phyloP scores from a whole-genome alignment of 768 basidiomycete species.

The Hygrophorus russula region DNA sequence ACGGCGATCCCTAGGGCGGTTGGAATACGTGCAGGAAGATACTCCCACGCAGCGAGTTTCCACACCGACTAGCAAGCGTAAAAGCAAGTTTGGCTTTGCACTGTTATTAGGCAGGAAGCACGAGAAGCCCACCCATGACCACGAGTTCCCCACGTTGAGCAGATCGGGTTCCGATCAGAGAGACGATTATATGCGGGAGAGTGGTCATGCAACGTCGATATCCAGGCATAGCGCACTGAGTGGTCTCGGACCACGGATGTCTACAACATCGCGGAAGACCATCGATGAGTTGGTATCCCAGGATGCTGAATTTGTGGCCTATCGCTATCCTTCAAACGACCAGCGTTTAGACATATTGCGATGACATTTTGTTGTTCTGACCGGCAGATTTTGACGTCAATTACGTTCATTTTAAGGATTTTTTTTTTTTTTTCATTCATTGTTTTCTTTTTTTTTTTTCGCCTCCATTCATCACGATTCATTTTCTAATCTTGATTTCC shows the following conservation, averaged over 20 bases:
- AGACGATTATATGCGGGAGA: slow-evolving; percentile 28
- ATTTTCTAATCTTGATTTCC: too few species aligned
- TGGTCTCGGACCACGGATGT: slow-evolving; percentile 36
- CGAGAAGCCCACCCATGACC: slow-evolving; percentile 23
- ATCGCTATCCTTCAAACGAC: slow-evolving; percentile 75
- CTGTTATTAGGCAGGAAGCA: slow-evolving; percentile 52
- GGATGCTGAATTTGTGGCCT: slow-evolving; percentile 76
- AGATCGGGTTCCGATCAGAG: slow-evolving; percentile 34
- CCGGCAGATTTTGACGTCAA: too few species aligned
- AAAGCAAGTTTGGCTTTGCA: slow-evolving; percentile 62
- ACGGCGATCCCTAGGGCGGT: slow-evolving; percentile 41
- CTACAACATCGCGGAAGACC: slow-evolving; percentile 56
- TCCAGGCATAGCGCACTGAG: slow-evolving; percentile 41
- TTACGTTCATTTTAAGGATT: too few species aligned
- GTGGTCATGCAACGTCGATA: slow-evolving; percentile 36
- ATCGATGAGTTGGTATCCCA: slow-evolving; percentile 77
- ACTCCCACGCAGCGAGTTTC: slow-evolving; percentile 16
- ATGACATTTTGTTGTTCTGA: neutral
- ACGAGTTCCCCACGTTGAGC: slow-evolving; percentile 38
- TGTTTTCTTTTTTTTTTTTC: too few species aligned
- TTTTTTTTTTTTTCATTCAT: too few species aligned
- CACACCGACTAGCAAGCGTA: slow-evolving; percentile 42
- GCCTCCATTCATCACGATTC: too few species aligned
- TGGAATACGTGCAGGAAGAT: slow-evolving; percentile 25
- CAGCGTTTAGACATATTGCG: slow-evolving; percentile 55